These are phyloP conservation scores for Podaxis sp. DNA, from an alignment of 768 basidiomycete genomes.

Conservation along the genomic window DNA sequence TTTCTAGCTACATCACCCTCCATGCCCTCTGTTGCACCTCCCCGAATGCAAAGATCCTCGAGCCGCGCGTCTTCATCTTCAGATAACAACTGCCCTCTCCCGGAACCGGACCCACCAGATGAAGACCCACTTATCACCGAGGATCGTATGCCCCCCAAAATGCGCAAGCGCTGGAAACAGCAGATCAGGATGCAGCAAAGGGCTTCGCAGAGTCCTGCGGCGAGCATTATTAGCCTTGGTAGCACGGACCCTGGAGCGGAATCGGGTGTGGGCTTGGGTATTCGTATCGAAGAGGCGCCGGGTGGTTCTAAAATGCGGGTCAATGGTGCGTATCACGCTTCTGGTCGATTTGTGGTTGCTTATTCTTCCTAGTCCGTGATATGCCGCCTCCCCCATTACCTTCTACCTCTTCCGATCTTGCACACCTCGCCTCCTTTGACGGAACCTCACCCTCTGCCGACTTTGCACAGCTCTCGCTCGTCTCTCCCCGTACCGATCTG, in stretches of 20 bases:
- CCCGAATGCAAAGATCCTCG: neutral
- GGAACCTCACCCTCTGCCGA: slow-evolving; percentile 38
- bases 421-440: slow-evolving; percentile 2
- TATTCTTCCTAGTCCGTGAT: neutral
- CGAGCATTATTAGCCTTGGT: neutral
- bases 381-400: slow-evolving; percentile 9
- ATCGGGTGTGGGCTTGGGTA: neutral
- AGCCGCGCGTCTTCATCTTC: slow-evolving; percentile 1
- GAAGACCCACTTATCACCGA: slow-evolving; percentile 15
- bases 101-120: slow-evolving; percentile 17
- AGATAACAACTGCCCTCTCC: slow-evolving; percentile 1
- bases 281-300: neutral
- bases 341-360: neutral
- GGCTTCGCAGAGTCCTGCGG: neutral
- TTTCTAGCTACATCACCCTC: neutral
- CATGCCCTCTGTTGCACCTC: neutral
- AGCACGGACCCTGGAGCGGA: neutral
- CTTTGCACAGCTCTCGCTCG: slow-evolving; percentile 39
- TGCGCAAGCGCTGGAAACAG: slow-evolving; percentile 51
- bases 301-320: neutral
- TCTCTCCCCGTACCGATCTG: slow-evolving; percentile 17
- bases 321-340: neutral
- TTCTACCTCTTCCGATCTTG: neutral
- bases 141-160: slow-evolving; percentile 55
- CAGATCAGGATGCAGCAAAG: neutral